phyloP scores from a whole-genome alignment of 441 rosid species.

The Gossypium schwendimanii region DNA sequence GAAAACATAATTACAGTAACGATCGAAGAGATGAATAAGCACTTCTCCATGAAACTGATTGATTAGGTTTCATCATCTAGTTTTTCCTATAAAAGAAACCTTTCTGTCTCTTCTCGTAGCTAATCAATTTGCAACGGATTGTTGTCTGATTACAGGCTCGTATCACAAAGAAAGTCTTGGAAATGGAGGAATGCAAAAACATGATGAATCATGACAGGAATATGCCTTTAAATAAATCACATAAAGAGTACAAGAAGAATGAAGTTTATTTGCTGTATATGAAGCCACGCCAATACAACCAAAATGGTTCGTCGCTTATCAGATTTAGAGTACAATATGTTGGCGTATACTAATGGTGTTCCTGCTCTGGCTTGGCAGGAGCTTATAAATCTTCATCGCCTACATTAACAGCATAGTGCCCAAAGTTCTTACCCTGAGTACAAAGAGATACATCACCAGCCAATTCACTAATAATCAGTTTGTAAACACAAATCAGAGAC shows the following conservation, averaged over 20 bases:
- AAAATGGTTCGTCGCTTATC: not conserved
- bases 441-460: not conserved
- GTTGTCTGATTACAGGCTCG: not conserved
- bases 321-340: not conserved
- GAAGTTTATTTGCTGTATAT: not conserved
- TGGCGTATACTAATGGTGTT: not conserved
- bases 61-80: not conserved
- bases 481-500: not conserved
- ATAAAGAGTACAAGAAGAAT: not conserved
- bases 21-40: not conserved
- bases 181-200: not conserved
- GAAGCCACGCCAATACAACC: not conserved
- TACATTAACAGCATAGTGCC: slow-evolving; percentile 32
- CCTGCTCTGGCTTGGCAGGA: not conserved
- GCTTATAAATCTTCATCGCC: slow-evolving; percentile 17
- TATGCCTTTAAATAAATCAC: not conserved
- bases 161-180: not conserved
- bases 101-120: not conserved
- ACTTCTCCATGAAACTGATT: not conserved
- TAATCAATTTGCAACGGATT: not conserved
- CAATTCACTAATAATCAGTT: not conserved
- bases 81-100: not conserved
- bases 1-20: not conserved
- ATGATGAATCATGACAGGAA: not conserved
- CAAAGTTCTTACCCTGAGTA: slow-evolving; percentile 37